Evolutionary conservation across 1,284 basidiomycete species (phyloP).

Genomic region (Schizophyllum amplum): DNA sequence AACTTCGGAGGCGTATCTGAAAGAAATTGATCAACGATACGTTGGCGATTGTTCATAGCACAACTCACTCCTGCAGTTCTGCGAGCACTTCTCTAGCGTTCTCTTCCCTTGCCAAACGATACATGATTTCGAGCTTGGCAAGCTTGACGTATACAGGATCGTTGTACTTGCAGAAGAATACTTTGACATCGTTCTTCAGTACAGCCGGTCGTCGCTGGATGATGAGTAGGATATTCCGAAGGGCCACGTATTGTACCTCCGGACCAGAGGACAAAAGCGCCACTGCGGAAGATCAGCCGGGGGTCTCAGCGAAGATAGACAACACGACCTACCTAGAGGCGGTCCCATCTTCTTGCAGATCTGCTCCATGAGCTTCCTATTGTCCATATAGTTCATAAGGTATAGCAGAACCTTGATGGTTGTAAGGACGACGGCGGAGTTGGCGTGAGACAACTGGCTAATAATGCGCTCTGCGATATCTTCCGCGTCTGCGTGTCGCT

Average conservation of each 20-base stretch:
- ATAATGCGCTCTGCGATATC: conserved; percentile 91
- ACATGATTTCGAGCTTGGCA: conserved; percentile 98
- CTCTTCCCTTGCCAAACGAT: conserved; percentile 84
- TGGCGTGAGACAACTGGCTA: conserved; percentile 86
- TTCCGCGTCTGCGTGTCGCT: conserved; percentile 84
- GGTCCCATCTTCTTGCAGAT: conserved; percentile 98
- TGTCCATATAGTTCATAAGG: conserved; percentile 99
- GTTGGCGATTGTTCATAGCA: not conserved
- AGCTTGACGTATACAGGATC: conserved; percentile 99
- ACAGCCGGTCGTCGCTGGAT: conserved; percentile 92
- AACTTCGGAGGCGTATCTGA: conserved; percentile 94
- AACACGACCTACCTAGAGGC: conserved; percentile 59
- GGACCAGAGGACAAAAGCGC: conserved; percentile 92
- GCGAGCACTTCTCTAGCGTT: conserved; percentile 90
- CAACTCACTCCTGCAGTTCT: conserved; percentile 84
- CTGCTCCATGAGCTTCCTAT: conserved; percentile 75
- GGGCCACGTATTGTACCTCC: conserved; percentile 96
- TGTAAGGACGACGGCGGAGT: conserved; percentile 91
- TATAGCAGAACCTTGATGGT: conserved; percentile 95
- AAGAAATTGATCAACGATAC: conserved; percentile 5
- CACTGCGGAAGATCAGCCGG: conserved; percentile 39
- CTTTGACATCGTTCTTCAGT: conserved; percentile 94
- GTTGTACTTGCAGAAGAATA: conserved; percentile 99
- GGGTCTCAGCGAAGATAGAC: conserved; percentile 2
- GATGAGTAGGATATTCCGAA: conserved; percentile 94